Evolutionary conservation across 148 eudicot genomes (phyloP), one percentile per base, ranked within the genome.

Genomic region (Rhododendron vialii): DNA sequence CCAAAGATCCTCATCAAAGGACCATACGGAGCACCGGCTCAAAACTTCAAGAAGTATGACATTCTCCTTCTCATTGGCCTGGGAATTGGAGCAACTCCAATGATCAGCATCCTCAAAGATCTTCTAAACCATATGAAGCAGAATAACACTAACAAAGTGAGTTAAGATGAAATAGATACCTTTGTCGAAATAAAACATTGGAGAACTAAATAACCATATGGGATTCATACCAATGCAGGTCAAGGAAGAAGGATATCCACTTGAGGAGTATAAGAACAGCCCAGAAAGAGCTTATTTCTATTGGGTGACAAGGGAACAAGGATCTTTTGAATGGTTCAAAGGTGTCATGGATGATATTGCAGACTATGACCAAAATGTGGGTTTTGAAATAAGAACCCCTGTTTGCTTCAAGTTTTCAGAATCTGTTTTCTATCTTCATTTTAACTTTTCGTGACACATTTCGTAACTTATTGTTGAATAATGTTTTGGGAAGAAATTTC

Each of bases 41-140:
- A 97, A 83, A 90, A 91, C 85, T 97, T 94, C 91, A 93, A 93
- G 80, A 91, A 94, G 85, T 97, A 93, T 45, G 98, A 95, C 89
- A 92, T 93, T 11, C 96, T 97, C n/a, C 79, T 95, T 83, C 98
- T 97, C 82, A 85, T 97, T 74, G 99, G 99, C 80, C 89, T 97
- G 24, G 99, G 99, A 10, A 97, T 97, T 33, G 99, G 98, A 93
- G 99, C 99, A 69, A 97, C 99, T 80, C 99, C 98, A 78, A 93
- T 97, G 80, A 91, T 97, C 83, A 97, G 98, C 91, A 97, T 97
- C 78, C 86, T 97, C 51, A 97, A 97, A 86, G 99, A 97, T 86
- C 94, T 97, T 48, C 90, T 97, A 36, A 93, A 95, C 85, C 82
- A 91, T 84, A 87, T 94, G 76, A 89, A 87, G 45, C 89, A 78